Evolutionary conservation across 2,329 filamentous ascomycete species (phyloP), one percentile per base, ranked within the genome.

Genomic region (Emergomyces pasteurianus): DNA sequence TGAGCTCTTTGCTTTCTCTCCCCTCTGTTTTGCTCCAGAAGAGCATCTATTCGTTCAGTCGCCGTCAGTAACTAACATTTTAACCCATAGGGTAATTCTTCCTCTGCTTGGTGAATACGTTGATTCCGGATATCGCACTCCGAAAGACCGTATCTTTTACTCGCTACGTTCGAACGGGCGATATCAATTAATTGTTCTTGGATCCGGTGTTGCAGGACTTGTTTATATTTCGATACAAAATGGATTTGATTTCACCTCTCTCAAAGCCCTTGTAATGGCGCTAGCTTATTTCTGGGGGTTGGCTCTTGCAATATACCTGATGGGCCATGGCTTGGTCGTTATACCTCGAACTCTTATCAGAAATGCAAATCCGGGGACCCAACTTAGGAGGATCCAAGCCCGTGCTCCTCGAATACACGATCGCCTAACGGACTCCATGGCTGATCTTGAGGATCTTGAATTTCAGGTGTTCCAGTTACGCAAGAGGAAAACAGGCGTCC

Each of bases 291-390:
- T 90, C 63, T 97, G 92, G 88, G 91, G 92, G 68, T 77, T 99
- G 67, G 81, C 92, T 4, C 80, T 97, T 58, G 94, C 92, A 53
- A 96, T 99, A 64, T 97, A 96, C 70, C 81, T 99, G 47, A 97
- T 99, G 92, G 94, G 94, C 7, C 94, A 99, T 73, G 94, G 94
- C 8, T 80, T 99, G 31, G 94, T 99, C 38, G 88, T 92, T 1
- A 88, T 99, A 61, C 94, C 94, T 0, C 82, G 92, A 65, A 84
- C 83, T 43, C 78, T 99, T 18, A 87, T 94, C 68, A 85, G 87
- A 62, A 88, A 90, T 70, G 87, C 91, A 38, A 90, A 86, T 70
- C 84, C 92, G 53, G 88, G 86, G 65, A 84, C 84, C 56, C 83
- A 86, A 60, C 74, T 99, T 54, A 86, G 86, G 63, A 81, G 88